Conservation (phyloP, 345 rosid genomes). For the Dipteronia dyeriana region DNA sequence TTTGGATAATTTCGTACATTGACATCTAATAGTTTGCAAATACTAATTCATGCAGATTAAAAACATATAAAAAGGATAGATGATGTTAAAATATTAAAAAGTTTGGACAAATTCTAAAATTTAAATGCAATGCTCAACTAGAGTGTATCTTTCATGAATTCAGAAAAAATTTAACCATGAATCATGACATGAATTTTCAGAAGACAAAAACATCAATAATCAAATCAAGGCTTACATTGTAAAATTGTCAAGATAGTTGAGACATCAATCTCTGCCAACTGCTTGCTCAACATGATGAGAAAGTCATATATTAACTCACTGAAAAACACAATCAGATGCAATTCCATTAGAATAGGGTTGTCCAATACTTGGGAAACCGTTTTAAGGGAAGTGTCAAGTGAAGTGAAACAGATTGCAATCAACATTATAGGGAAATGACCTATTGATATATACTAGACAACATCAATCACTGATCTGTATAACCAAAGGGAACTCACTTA, state of each 20-base stretch:
- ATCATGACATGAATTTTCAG: neutral
- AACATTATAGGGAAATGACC: neutral
- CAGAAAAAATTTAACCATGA: slow-evolving; percentile 3
- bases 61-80: neutral
- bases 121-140: slow-evolving; percentile 5
- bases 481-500: slow-evolving; percentile 6
- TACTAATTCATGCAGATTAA: neutral
- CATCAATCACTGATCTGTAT: slow-evolving; percentile 6
- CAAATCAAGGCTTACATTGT: slow-evolving; percentile 56
- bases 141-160: neutral
- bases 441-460: neutral
- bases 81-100: slow-evolving; percentile 3
- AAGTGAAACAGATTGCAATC: slow-evolving; percentile 1
- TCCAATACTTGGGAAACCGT: neutral
- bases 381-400: neutral
- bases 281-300: slow-evolving; percentile 67
- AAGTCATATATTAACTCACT: slow-evolving; percentile 93
- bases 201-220: neutral
- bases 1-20: neutral
- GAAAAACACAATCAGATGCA: slow-evolving; percentile 31
- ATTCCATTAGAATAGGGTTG: slow-evolving; percentile 12
- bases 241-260: slow-evolving; percentile 76
- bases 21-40: neutral
- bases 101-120: neutral
- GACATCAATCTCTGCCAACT: slow-evolving; percentile 72